A percentile compares a stretch with the other conserved stretches of the same genome.
These are phyloP conservation scores for Myriosclerotinia duriaeana DNA, from an alignment of 2,329 filamentous ascomycete genomes.

Conservation along the genomic window DNA sequence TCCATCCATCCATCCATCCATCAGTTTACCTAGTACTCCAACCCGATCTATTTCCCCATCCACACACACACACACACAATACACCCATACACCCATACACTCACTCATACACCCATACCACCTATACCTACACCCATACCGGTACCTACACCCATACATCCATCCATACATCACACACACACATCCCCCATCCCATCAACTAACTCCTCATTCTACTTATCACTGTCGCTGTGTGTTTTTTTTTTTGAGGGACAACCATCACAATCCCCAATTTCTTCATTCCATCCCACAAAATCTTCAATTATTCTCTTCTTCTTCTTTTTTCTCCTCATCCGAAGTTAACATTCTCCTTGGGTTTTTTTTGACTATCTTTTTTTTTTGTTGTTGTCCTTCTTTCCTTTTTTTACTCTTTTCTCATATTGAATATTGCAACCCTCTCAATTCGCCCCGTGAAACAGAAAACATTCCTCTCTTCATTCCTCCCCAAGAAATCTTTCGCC, in stretches of 20 bases:
- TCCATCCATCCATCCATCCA: too few relatives aligned
- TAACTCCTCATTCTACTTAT: background rate
- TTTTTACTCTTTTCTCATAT: background rate
- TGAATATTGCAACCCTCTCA: slow-evolving; percentile 1
- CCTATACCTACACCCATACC: too few relatives aligned
- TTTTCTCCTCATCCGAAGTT: slow-evolving; percentile 7
- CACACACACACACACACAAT: too few relatives aligned
- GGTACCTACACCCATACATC: background rate
- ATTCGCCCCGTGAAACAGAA: slow-evolving; percentile 14
- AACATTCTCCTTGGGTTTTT: slow-evolving; percentile 20
- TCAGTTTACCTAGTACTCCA: too few relatives aligned
- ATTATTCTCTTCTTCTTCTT: background rate
- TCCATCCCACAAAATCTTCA: background rate
- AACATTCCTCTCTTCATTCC: slow-evolving; percentile 25
- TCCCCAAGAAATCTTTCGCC: slow-evolving; percentile 5
- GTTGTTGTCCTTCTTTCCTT: slow-evolving; percentile 5
- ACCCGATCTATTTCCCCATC: too few relatives aligned
- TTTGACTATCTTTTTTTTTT: slow-evolving; percentile 2
- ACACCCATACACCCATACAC: background rate
- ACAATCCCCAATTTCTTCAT: background rate
- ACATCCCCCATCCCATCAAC: background rate
- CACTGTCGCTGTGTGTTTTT: slow-evolving; percentile 8
- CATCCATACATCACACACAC: background rate
- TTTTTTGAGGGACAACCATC: background rate
- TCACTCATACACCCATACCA: background rate